Evolutionary conservation across 768 basidiomycete genomes (phyloP).

Genomic region (Rhodotorula toruloides): DNA sequence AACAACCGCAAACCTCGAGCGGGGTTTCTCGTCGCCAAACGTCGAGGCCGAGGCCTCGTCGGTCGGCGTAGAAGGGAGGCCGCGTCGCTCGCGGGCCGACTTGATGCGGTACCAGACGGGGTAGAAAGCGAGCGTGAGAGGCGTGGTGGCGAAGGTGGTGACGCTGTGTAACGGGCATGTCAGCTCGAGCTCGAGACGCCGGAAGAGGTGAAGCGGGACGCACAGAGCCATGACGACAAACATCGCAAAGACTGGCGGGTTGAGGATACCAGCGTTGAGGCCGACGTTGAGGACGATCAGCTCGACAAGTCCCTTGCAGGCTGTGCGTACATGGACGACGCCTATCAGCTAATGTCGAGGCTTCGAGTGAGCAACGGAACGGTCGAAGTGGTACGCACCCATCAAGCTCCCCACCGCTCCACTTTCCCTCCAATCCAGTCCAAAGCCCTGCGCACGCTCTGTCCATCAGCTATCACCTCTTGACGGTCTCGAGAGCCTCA

Average conservation of each 20-base stretch:
- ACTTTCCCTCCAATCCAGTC: slow-evolving; percentile 69
- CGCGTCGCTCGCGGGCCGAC: slow-evolving; percentile 7
- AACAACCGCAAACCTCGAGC: slow-evolving; percentile 70
- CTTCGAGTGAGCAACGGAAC: background rate
- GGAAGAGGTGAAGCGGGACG: background rate
- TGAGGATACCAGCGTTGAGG: slow-evolving; percentile 65
- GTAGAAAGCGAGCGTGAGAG: slow-evolving; percentile 72
- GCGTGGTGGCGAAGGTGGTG: slow-evolving; percentile 78
- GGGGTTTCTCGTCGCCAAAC: slow-evolving; percentile 10
- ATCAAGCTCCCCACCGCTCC: slow-evolving; percentile 81
- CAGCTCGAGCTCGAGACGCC: background rate
- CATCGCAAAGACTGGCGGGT: slow-evolving; percentile 56
- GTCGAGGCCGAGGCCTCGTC: background rate
- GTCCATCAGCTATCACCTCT: too few species aligned
- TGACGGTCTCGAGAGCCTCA: too few species aligned
- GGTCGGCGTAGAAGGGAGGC: background rate
- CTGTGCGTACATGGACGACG: slow-evolving; percentile 42
- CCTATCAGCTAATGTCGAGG: background rate
- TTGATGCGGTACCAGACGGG: slow-evolving; percentile 57
- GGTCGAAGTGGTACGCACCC: slow-evolving; percentile 47
- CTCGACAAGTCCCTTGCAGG: slow-evolving; percentile 63
- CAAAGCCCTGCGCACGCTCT: too few species aligned
- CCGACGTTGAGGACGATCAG: slow-evolving; percentile 90
- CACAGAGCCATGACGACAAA: slow-evolving; percentile 36
- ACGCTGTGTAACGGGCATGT: slow-evolving; percentile 41